Conservation (phyloP, 257 asterid species). For the Cinchona pubescens region DNA sequence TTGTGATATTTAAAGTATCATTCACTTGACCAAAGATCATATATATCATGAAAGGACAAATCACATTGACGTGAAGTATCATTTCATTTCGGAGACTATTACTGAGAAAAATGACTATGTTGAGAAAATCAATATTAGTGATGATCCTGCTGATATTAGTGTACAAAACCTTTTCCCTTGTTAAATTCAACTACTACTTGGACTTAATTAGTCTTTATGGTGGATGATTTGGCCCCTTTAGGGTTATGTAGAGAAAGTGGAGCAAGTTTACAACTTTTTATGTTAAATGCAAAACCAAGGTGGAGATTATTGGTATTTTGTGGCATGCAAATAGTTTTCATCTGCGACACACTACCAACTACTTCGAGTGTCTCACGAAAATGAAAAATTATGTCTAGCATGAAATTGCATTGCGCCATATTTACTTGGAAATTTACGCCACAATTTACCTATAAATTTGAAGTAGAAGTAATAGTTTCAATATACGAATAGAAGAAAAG, state of each 20-base stretch:
- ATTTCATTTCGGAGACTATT: background rate
- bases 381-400: too few species aligned
- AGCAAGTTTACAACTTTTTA: background rate
- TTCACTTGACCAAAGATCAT: too few species aligned
- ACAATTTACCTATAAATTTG: too few species aligned
- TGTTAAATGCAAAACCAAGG: too few species aligned
- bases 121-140: background rate
- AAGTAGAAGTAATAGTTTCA: too few species aligned
- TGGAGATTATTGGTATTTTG: too few species aligned
- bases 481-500: too few species aligned
- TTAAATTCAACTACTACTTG: background rate
- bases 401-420: too few species aligned
- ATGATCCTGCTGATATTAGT: background rate
- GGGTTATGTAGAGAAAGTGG: background rate
- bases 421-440: too few species aligned
- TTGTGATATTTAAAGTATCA: background rate
- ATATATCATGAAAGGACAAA: constrained; percentile 9
- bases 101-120: background rate
- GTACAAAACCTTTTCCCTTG: background rate
- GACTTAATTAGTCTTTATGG: background rate
- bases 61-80: background rate
- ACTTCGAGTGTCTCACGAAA: too few species aligned
- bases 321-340: too few species aligned
- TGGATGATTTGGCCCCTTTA: background rate
- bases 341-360: too few species aligned